Conservation (phyloP, 179 eudicot species). For the Patellifolia procumbens region DNA sequence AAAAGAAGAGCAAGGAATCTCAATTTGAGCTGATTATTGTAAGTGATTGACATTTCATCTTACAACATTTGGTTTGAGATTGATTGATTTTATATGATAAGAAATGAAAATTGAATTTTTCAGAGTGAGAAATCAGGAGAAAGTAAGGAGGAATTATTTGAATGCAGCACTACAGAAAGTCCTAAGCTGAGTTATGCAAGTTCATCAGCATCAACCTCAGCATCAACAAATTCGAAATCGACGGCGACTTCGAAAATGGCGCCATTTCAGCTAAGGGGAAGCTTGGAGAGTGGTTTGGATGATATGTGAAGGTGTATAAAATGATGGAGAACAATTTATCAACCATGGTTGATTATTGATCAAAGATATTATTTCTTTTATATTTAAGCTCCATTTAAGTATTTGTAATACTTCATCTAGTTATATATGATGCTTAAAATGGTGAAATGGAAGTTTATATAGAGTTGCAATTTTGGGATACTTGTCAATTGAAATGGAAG, state of each 20-base stretch:
- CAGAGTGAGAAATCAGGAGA: constrained; percentile 27
- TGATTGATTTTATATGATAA: not conserved
- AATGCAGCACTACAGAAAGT: constrained; percentile 19
- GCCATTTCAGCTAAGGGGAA: constrained; percentile 16
- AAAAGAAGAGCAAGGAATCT: constrained; percentile 24
- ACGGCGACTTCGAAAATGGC: constrained; percentile 18
- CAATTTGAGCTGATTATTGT: constrained; percentile 21
- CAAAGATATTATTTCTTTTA: not conserved
- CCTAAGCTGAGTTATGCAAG: constrained; percentile 21
- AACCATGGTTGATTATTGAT: constrained; percentile 16
- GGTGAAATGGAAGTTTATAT: not conserved
- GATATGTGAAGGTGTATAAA: not conserved
- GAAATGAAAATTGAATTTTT: not conserved
- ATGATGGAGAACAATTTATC: not conserved
- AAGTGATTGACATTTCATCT: not conserved
- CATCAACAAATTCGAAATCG: constrained; percentile 9
- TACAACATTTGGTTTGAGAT: not conserved
- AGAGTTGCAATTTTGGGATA: not conserved
- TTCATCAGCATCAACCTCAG: constrained; percentile 7
- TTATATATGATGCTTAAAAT: constrained; percentile 10
- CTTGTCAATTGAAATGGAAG: not conserved
- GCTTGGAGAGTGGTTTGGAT: constrained; percentile 26
- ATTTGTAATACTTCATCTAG: constrained; percentile 13
- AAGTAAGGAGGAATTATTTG: constrained; percentile 11
- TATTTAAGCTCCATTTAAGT: not conserved